These are phyloP conservation scores for Rhodotorula diobovata DNA, from an alignment of 768 basidiomycete genomes.

Conservation along the genomic window DNA sequence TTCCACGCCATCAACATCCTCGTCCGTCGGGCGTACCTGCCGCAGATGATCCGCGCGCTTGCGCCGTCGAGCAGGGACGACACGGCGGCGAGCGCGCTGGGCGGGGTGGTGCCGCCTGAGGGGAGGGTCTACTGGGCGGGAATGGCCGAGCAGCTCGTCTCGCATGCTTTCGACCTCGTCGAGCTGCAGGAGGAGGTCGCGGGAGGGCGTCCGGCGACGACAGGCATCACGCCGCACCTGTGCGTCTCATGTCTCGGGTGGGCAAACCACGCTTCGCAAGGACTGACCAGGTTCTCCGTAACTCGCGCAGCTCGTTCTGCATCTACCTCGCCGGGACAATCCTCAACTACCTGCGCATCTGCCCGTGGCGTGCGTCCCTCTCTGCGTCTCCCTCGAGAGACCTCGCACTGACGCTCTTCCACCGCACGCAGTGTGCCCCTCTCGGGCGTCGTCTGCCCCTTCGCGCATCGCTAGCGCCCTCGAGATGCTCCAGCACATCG, in stretches of 20 bases:
- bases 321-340: neutral
- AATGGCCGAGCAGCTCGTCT: neutral
- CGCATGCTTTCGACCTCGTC: neutral
- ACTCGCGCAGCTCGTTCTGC: neutral
- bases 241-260: neutral
- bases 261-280: neutral
- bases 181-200: neutral
- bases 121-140: neutral
- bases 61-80: neutral
- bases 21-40: neutral
- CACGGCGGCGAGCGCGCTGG: neutral
- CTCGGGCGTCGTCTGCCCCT: neutral
- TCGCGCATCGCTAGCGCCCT: neutral
- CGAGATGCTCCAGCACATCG: neutral
- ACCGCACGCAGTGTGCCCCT: neutral
- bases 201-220: neutral
- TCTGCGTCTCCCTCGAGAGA: neutral
- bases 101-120: neutral
- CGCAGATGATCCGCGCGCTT: neutral
- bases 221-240: neutral
- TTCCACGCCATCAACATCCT: neutral
- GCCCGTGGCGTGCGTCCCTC: neutral
- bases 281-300: too few relatives aligned
- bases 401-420: neutral
- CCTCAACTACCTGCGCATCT: neutral